Base-by-base conservation (phyloP, 148 eudicot genomes). In the Bassia scoparia region DNA sequence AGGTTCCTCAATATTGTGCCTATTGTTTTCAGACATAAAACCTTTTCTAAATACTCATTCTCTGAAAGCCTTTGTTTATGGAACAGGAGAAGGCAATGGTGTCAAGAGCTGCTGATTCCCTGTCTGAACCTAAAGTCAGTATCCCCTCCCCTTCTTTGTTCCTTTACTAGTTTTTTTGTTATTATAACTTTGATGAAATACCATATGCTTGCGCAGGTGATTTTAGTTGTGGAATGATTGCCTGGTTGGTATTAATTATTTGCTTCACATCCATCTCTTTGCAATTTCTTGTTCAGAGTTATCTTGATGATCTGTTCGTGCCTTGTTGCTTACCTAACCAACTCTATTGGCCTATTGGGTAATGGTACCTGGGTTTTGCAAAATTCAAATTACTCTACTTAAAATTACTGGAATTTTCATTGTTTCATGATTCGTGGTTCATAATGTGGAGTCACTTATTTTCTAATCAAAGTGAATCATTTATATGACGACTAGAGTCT, bases 51-150 rank as follows among this genome's bases (percentile, higher is more conserved):
- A 53, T 15, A 58, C 41, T 56, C 53, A 46, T 72, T 6, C 1
- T 43, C 63, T 68, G 53, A 69, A 69, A 26, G 60, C 31, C 62
- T 44, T 52, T n/a, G 27, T 58, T 58, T 43, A 29, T 43, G 61
- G 55, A 69, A 34, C 24, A 29, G 44, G 54, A 61, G 71, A 70
- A 33, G 53, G 69, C 53, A 63, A 77, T 82, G 83, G 82, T 43
- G 33, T 76, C 81, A 12, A 74, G 65, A 38, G 74, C 73, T 20
- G 44, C 52, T 16, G 74, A 68, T 62, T 77, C 85, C 49, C 73
- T 81, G 46, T 58, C 81, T 27, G 31, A 70, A 9, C 79, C 69
- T 79, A 75, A 74, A 52, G 80, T 80, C 35, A 82, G 81, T 59
- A 24, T 68, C 76, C 48, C 58, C 18, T 68, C 20, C 35, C 59